Percentiles rank a stretch among this genome's conserved stretches.
Conservation (phyloP, 2,329 filamentous ascomycete species). For the Cadophora sp. region DNA sequence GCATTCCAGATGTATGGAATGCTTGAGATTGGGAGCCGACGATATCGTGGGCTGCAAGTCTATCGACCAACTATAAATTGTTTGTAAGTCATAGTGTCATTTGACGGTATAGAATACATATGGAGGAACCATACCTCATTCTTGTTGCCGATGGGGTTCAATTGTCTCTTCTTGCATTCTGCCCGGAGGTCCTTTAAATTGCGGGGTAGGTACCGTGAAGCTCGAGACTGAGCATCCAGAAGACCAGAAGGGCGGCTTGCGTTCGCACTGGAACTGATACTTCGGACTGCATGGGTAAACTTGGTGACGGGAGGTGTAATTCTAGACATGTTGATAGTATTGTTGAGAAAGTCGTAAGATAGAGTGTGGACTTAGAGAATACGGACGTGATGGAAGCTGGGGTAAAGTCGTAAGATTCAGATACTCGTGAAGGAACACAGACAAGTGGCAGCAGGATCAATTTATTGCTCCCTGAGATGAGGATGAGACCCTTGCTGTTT, state of each 20-base stretch:
- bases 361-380: constrained; percentile 16
- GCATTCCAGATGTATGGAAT: constrained; percentile 38
- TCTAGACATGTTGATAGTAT: constrained; percentile 39
- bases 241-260: constrained; percentile 35
- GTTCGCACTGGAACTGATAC: constrained; percentile 38
- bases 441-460: not conserved
- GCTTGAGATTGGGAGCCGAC: constrained; percentile 27
- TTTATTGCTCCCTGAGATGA: constrained; percentile 17
- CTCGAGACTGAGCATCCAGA: constrained; percentile 34
- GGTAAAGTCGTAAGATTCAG: constrained; percentile 17
- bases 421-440: not conserved
- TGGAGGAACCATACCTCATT: constrained; percentile 35
- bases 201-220: constrained; percentile 39
- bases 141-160: constrained; percentile 38
- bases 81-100: not conserved
- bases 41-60: constrained; percentile 38
- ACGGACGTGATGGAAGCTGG: constrained; percentile 11
- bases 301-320: constrained; percentile 42
- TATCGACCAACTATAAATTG: constrained; percentile 37
- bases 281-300: constrained; percentile 36
- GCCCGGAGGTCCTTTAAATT: constrained; percentile 36
- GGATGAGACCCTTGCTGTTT: constrained; percentile 17
- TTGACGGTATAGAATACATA: not conserved
- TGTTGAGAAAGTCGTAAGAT: constrained; percentile 19
- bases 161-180: constrained; percentile 39